phyloP scores from a whole-genome alignment of 192 early-diverging fungal species.

The Oehlia diaphana region DNA sequence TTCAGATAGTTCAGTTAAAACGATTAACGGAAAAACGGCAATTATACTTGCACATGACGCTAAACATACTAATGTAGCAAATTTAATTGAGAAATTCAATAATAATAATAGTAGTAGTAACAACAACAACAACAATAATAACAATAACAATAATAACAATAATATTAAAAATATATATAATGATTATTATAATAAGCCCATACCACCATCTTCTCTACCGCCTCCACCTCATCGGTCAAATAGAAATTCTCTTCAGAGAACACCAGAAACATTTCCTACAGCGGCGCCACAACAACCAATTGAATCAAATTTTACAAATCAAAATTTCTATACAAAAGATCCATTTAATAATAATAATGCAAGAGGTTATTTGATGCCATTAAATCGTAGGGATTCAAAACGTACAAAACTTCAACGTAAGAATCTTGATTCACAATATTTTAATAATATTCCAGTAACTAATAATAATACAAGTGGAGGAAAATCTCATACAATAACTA shows the following conservation, averaged over 20 bases:
- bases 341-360: neutral
- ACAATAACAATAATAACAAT: neutral
- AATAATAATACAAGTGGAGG: neutral
- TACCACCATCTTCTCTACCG: neutral
- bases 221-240: neutral
- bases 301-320: neutral
- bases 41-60: slow-evolving; percentile 37
- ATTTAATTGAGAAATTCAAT: slow-evolving; percentile 33
- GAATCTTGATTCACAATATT: neutral
- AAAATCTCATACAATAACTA: neutral
- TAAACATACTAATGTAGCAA: slow-evolving; percentile 34
- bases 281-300: neutral
- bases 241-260: neutral
- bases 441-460: too few species aligned
- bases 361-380: slow-evolving; percentile 23
- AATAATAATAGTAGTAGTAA: neutral
- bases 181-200: neutral
- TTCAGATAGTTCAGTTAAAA: slow-evolving; percentile 37
- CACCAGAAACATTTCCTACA: neutral
- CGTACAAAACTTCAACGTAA: slow-evolving; percentile 17
- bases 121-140: neutral
- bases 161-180: neutral
- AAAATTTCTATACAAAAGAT: neutral
- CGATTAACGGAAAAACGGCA: slow-evolving; percentile 41
- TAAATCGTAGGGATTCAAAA: neutral